These are phyloP conservation scores for Rhodocollybia butyracea DNA, from an alignment of 768 basidiomycete genomes.

Conservation along the genomic window DNA sequence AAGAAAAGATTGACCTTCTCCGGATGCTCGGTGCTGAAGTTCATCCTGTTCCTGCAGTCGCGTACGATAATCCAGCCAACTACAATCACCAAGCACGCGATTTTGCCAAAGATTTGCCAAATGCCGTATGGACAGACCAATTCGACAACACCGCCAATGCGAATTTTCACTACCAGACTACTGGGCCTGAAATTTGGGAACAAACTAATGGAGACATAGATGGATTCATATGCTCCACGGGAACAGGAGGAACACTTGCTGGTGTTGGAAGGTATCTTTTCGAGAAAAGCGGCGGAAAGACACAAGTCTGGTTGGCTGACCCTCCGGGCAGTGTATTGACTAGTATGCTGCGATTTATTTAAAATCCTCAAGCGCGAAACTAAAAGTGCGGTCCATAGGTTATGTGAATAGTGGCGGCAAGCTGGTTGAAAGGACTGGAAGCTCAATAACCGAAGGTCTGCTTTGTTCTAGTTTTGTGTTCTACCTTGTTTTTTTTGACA, in stretches of 20 bases:
- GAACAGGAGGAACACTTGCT: constrained; percentile 94
- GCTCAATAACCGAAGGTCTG: constrained; percentile 89
- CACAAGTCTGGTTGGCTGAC: constrained; percentile 93
- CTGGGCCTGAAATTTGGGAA: constrained; percentile 96
- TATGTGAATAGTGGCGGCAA: constrained; percentile 80
- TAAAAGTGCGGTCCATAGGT: not conserved
- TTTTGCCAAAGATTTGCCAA: constrained; percentile 67
- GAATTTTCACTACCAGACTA: constrained; percentile 80
- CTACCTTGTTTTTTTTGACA: constrained; percentile 3
- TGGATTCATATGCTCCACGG: constrained; percentile 93
- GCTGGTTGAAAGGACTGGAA: constrained; percentile 72
- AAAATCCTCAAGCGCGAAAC: not conserved
- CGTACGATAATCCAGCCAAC: constrained; percentile 92
- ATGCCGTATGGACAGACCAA: constrained; percentile 96
- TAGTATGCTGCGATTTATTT: constrained; percentile 25
- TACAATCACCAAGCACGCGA: constrained; percentile 98
- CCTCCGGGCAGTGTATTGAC: constrained; percentile 94
- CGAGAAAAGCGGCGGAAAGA: constrained; percentile 74
- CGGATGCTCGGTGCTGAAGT: constrained; percentile 98
- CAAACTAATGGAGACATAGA: constrained; percentile 79
- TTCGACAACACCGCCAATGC: constrained; percentile 97
- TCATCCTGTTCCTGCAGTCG: constrained; percentile 92
- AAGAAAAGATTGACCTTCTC: constrained; percentile 97
- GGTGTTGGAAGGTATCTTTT: constrained; percentile 83
- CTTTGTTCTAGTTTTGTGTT: not conserved